Evolutionary conservation across 208 protist species (phyloP), one percentile per base, ranked within the genome.

Genomic region (Porcisia deanei): DNA sequence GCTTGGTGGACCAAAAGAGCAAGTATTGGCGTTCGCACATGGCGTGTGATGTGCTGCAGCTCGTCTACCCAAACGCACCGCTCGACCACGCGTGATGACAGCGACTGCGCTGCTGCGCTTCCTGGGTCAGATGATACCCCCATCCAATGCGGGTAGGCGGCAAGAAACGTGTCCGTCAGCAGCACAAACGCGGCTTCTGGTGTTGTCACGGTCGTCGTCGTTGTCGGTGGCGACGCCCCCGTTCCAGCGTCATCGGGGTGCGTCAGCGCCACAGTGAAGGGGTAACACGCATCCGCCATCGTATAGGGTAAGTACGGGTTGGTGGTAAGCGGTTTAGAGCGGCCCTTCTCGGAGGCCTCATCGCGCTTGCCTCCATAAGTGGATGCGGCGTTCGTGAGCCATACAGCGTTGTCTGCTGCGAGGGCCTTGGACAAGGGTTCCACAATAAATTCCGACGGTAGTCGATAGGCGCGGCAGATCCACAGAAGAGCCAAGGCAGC

Each of bases 401-500:
- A 16, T n/a, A 18, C 57, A 47, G 71, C 37, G 3, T 18, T 30
- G 47, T 25, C n/a, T 12, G 20, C 12, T 30, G 65, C 55, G 57
- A 83, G 55, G 25, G 77, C 77, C 65, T 69, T 79, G 20, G 85
- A 81, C 25, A 92, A 68, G 3, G 91, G 91, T 71, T 94, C 85
- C 53, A 92, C 75, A 0, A 69, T 69, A 39, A 92, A 84, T 55
- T 88, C 82, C 67, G 82, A 89, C n/a, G 89, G 81, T 16, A 95
- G 88, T 54, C 69, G 81, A 75, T 90, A 88, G 12, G 91, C 84
- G 10, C 91, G 83, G 63, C 91, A 94, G 45, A 95, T 65, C 91
- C 91, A 95, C 37, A 94, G 73, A 43, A 95, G 80, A 8, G 89
- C 85, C 64, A 94, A 75, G 30, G 88, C 89, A 1, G 84, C 86